Base-by-base conservation (phyloP, 805 yeast species). In the Clavispora vitiphila region DNA sequence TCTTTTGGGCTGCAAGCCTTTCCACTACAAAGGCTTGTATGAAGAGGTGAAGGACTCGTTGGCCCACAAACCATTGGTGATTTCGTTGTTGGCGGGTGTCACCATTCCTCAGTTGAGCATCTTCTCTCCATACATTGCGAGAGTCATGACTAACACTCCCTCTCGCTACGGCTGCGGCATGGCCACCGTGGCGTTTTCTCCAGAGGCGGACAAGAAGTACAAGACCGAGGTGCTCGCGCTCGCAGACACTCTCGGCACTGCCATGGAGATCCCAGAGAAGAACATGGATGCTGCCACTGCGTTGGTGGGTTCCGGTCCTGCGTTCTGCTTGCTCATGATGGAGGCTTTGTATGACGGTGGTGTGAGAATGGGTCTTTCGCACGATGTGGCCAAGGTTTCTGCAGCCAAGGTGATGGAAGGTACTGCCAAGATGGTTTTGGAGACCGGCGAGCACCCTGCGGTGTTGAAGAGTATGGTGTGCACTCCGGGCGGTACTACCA, bases 131-230 rank as follows among this genome's bases (percentile, higher is more conserved):
- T 67, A 72, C 44, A 80, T 91, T 24, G 86, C 95, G 18, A 77
- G 96, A 48, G 95, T 95, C n/a, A 90, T 95, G 96, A 91, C 99
- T 35, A 93, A 91, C 67, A 93, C 99, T 0, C 97, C 99, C 3
- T 95, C 96, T 15, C 82, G 83, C 61, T 86, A 77, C 61, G 96
- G 97, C 18, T 79, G 82, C 53, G 99, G 98, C 39, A 88, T 91
- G 74, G 96, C 98, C 9, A 89, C 88, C 30, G 81, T 93, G n/a
- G 77, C 96, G 2, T 80, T 86, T 56, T 78, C 91, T 8, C 48
- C 63, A 2, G 64, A 62, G 9, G 81, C 81, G 15, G 68, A 65
- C 27, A 48, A 46, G 9, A 54, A 57, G 23, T 66, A 68, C 35
- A 73, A 72, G 49, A 75, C 74, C 1, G 64, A 69, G 47, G 80